These are phyloP conservation scores for Ophiostoma ips DNA, from an alignment of 2,329 filamentous ascomycete genomes.

Conservation along the genomic window DNA sequence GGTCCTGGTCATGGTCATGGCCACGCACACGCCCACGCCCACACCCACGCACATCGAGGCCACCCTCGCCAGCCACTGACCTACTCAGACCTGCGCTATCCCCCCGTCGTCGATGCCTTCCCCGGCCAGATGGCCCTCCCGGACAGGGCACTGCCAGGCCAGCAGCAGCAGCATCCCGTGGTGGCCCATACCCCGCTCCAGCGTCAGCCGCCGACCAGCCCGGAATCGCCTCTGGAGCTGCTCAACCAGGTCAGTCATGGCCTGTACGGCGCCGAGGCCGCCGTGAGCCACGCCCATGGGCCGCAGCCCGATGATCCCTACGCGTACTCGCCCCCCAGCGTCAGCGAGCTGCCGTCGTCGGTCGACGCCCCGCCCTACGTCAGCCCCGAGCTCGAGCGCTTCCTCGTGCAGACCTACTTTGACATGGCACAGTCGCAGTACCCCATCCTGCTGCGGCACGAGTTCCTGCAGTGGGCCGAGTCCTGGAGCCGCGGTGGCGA, in stretches of 20 bases:
- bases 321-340: neutral
- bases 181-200: neutral
- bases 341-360: neutral
- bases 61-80: no score
- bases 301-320: no score
- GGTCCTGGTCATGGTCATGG: no score
- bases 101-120: no score
- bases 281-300: neutral
- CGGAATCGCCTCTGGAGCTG: neutral
- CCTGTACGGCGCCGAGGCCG: neutral
- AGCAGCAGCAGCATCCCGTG: neutral
- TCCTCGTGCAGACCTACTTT: constrained; percentile 16
- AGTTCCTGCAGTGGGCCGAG: constrained; percentile 12
- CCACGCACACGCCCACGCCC: neutral
- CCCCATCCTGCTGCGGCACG: constrained; percentile 9
- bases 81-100: no score
- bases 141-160: no score
- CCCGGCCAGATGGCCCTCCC: no score
- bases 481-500: neutral
- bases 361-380: neutral
- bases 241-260: neutral
- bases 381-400: constrained; percentile 11
- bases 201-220: neutral
- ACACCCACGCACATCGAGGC: no score
- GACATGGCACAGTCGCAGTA: constrained; percentile 17